These are phyloP conservation scores for Prunus fruticosa DNA, from an alignment of 306 rosid species.

Conservation along the genomic window DNA sequence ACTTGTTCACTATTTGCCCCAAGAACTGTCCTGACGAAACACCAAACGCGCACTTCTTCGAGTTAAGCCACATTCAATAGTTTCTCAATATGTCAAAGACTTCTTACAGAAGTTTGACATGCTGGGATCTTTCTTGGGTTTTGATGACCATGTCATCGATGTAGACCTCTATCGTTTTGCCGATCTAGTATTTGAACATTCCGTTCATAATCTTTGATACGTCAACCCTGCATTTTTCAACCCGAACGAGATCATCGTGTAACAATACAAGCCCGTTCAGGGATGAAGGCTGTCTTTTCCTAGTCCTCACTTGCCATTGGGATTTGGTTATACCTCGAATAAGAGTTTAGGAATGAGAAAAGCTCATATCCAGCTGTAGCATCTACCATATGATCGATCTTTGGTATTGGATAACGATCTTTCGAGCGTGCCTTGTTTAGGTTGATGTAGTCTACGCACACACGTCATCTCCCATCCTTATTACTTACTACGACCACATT, in stretches of 20 bases:
- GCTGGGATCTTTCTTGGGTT: background rate
- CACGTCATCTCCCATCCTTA: no score
- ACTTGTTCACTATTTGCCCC: no score
- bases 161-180: background rate
- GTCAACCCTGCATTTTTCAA: background rate
- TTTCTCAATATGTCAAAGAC: background rate
- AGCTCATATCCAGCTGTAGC: fast-evolving
- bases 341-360: no score
- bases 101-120: no score
- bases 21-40: background rate
- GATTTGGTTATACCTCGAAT: no score
- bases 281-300: background rate
- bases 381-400: background rate
- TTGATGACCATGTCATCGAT: background rate
- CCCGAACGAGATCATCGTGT: background rate
- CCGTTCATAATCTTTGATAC: background rate
- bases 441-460: background rate
- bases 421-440: fast-evolving
- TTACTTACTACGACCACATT: background rate
- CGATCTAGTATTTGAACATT: background rate
- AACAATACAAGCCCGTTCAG: background rate
- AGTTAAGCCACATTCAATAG: background rate
- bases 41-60: background rate
- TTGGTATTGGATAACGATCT: background rate
- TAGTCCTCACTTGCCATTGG: background rate